Base-by-base conservation (phyloP, 495 filamentous ascomycete species). In the Lasiosphaeris hirsuta region DNA sequence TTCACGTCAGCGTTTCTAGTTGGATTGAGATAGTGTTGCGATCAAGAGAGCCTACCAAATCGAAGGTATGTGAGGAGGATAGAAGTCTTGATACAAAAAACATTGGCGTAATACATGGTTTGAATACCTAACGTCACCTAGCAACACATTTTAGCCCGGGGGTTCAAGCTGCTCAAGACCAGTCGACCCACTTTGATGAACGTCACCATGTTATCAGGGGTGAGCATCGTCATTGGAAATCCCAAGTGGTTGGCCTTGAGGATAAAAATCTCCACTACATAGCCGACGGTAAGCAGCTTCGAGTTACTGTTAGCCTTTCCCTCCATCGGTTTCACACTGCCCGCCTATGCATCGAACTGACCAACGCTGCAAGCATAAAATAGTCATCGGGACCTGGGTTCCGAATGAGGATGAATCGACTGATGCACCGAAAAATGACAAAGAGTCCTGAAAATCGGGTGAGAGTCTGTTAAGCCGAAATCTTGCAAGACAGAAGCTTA, bases 41-140 rank as follows among this genome's bases (percentile, higher is more conserved):
- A 30, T 30, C 1, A 10, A 14, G 19, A 30, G 36, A 30, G 59
- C 66, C 34, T 66, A 80, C 78, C 76, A 30, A 80, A 71, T 17
- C 78, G 67, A 15, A 79, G 58, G 51, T 81, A 81, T 56, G 76
- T 75, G 42, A 73, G 69, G 0, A 79, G 56, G 47, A 81, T 81
- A 1, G 77, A 81, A 6, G 62, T 51, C 60, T 81, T 81, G 58
- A 81, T 68, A 18, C 61, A 69, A 35, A 63, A 64, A 33, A 78
- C 18, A 14, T 64, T 51, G 13, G 62, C 57, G 51, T 76, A 76
- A 58, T 81, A 81, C 45, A 72, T 71, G 36, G 74, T 59, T 44
- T 81, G 63, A 35, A 80, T 75, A 0, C 71, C 71, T 3, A 77
- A 63, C 3, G 67, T 67, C 9, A 45, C 39, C 47, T 58, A n/a